A percentile compares a stretch with the other conserved stretches of the same genome.
phyloP scores from a whole-genome alignment of 2,329 filamentous ascomycete genomes.

The Fusarium denticulatum region DNA sequence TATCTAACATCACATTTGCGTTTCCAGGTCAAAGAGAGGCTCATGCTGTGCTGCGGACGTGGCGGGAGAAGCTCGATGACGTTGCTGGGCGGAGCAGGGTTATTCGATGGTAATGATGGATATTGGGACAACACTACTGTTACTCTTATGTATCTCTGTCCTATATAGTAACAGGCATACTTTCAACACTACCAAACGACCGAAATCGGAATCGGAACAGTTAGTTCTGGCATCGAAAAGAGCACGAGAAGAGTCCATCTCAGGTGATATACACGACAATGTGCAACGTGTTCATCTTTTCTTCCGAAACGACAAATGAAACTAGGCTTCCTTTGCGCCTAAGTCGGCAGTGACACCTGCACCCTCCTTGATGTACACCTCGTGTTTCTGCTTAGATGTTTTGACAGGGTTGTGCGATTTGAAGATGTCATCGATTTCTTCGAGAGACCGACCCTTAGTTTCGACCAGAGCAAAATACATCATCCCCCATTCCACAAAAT shows the following conservation, averaged over 20 bases:
- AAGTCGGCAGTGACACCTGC: not conserved
- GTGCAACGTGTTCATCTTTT: not conserved
- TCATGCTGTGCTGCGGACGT: not conserved
- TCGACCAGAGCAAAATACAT: constrained; percentile 1
- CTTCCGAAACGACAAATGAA: accelerated
- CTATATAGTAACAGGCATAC: not conserved
- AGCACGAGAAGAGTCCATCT: not conserved
- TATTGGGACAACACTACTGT: not conserved
- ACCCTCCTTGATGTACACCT: not conserved
- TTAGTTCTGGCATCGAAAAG: not conserved
- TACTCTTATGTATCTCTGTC: not conserved
- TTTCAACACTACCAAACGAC: not conserved
- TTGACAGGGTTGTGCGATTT: not conserved
- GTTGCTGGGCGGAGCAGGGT: not conserved
- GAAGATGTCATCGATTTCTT: not conserved
- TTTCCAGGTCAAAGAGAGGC: constrained; percentile 4
- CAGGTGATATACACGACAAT: not conserved
- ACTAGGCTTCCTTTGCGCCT: not conserved
- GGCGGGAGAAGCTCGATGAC: not conserved
- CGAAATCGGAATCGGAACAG: not conserved
- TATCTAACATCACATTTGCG: constrained; percentile 13
- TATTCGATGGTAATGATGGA: not conserved
- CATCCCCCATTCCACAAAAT: not conserved
- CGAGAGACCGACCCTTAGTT: not conserved
- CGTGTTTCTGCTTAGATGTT: not conserved